Conservation (phyloP, 1,284 basidiomycete species). For the Cryptococcus maquisensis region DNA sequence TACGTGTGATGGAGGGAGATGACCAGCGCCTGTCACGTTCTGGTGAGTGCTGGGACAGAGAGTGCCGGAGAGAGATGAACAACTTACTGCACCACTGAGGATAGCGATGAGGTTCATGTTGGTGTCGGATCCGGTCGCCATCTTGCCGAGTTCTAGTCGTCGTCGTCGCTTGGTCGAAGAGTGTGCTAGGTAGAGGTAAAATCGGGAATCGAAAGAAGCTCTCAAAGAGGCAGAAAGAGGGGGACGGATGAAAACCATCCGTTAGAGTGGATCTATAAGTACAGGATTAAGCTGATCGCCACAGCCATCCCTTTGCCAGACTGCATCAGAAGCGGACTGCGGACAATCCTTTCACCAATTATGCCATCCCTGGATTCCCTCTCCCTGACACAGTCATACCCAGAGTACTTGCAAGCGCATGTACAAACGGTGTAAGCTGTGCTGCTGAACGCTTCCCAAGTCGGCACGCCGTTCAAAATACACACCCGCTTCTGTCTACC, state of each 20-base stretch:
- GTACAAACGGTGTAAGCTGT: no score
- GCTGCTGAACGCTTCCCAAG: no score
- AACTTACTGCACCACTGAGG: conserved; percentile 15
- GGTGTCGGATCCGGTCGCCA: conserved; percentile 12
- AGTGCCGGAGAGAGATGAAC: background rate
- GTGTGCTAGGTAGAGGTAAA: no score
- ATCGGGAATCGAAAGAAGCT: no score
- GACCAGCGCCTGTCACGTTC: conserved; percentile 10
- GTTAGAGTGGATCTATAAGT: no score
- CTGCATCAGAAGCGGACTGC: background rate
- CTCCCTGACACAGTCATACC: no score
- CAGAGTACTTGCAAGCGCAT: no score
- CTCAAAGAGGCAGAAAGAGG: no score
- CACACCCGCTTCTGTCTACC: no score
- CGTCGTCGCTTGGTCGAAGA: no score
- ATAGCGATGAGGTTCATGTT: conserved; percentile 10
- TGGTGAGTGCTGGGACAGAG: background rate
- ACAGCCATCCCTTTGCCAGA: background rate
- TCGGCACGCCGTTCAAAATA: no score
- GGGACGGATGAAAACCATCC: no score
- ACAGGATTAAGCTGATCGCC: background rate
- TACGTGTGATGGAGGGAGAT: conserved; percentile 24
- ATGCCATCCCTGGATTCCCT: background rate
- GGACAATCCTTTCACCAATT: background rate
- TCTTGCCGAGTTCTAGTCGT: background rate